Base-by-base conservation (phyloP, 768 basidiomycete species). In the Harrya chromipes region DNA sequence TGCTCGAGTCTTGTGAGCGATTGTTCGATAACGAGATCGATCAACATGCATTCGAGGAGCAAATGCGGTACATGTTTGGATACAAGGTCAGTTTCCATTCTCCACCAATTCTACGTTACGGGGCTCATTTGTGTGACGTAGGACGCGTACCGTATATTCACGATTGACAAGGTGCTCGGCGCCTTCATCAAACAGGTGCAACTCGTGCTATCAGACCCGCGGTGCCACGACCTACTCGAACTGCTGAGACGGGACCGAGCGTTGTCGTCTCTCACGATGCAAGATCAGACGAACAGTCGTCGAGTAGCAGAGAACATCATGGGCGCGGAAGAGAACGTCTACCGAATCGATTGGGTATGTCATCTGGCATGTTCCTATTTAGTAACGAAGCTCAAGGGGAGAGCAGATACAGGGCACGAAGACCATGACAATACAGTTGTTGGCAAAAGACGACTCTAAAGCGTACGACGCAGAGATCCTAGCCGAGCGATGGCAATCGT, bases 1-100 rank as follows among this genome's bases (percentile, higher is more conserved):
- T 94, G 59, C 77, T 99, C 14, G 88, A 87, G 50, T 83, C 88
- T 4, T 91, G 90, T 63, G 97, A 99, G 66, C 80, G 84, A 52
- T 67, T 98, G 39, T 97, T 97, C 56, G 94, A 94, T 62, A 89
- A 87, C 55, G 91, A 97, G 64, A 75, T 98, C 20, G 97, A 99
- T 59, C 86, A 86, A 55, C 72, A 75, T 37, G 78, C 75, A 4
- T 98, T 94, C 64, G 95, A 98, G 69, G 97, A 99, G 57, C 88
- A 88, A 58, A 80, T 95, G 74, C 77, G 95, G 37, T 78, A 77
- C 47, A 84, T 93, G 76, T 94, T 92, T 67, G 89, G 90, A n/a
- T 77, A 83, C 38, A 82, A 82, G 75, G 93, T 87, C 31, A 24
- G 64, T 53, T 47, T 40, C 12, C 9, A 14, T 16, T 16, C 1